Conservation (phyloP, 2,329 filamentous ascomycete genomes). For the Diaporthe ampelina region DNA sequence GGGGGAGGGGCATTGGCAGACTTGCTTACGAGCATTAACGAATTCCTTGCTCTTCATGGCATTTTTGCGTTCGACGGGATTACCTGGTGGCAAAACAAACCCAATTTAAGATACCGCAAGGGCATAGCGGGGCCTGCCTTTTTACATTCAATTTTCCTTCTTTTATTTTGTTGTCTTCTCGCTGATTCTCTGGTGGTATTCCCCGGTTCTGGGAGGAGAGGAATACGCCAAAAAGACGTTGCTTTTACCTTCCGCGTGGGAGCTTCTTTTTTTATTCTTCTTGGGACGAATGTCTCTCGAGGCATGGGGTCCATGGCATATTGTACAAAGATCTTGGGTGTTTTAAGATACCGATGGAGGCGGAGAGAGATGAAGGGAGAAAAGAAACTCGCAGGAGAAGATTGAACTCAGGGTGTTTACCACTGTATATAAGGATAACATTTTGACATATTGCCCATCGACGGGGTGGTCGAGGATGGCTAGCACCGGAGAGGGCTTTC, state of each 20-base stretch:
- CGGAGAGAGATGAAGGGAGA: not conserved
- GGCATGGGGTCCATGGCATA: conserved; percentile 15
- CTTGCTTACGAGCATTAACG: conserved; percentile 39
- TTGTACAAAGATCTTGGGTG: conserved; percentile 34
- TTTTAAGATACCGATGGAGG: conserved; percentile 26
- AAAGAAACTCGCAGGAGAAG: conserved; percentile 9
- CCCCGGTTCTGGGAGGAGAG: conserved; percentile 21
- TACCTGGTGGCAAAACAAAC: conserved; percentile 33
- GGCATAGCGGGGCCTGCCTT: conserved; percentile 41
- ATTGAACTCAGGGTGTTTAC: conserved; percentile 21
- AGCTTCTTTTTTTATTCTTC: conserved; percentile 7
- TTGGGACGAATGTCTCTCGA: conserved; percentile 4
- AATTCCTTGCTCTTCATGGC: conserved; percentile 39
- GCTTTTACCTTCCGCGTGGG: conserved; percentile 11
- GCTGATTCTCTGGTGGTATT: conserved; percentile 13
- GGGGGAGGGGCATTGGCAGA: conserved; percentile 36
- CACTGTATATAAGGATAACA: conserved; percentile 38
- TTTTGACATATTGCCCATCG: conserved; percentile 36
- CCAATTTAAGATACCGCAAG: conserved; percentile 41
- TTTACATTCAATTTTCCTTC: conserved; percentile 10
- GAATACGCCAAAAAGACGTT: not conserved
- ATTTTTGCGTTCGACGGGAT: conserved; percentile 41
- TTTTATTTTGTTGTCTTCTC: conserved; percentile 5
- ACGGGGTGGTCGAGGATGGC: not conserved
- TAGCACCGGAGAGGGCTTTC: conserved; percentile 19